Base-by-base conservation (phyloP, 163 green algal species). In the Scenedesmus sp. region DNA sequence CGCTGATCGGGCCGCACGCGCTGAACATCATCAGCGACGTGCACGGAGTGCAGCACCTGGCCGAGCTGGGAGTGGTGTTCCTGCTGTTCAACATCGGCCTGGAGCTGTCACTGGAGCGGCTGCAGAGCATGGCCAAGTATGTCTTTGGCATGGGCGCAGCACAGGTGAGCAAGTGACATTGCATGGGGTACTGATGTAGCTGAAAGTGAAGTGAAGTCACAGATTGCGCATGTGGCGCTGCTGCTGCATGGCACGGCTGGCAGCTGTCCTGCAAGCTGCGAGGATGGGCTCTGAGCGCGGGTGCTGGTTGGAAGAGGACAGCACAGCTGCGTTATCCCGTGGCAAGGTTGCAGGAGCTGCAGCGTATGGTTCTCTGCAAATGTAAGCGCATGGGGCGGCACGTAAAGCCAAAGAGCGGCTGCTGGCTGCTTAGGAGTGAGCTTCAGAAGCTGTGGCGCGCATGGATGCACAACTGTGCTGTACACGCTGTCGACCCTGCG, bases 31-130 rank as follows among this genome's bases (percentile, higher is more conserved):
- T 99, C 91, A 93, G 96, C 76, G 95, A 99, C 93, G 97, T 99
- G 56, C 89, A 96, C 23, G 86, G 84, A 15, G 96, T 97, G 81
- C 90, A 98, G 93, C 97, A 98, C 92, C 94, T 99, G 81, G 98
- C 98, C 13, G 98, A 99, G 96, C 96, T 99, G 92, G 98, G 98
- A 8, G 98, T 99, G 9, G 97, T 99, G 82, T 99, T 99, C 95
- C 97, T 99, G 91, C 98, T 99, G n/a, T 99, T 99, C 96, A 99
- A 99, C 96, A 99, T 99, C 91, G 98, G 98, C 64, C 96, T 99
- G 83, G 98, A 99, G 97, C 97, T 99, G 0, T 97, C 91, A 54
- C 95, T 99, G 79, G 98, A 99, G 92, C 94, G 98, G 15, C 95
- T 99, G 92, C 94, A 96, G 90, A 97, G 95, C 70, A 99, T 99